A percentile compares a stretch with the other conserved stretches of the same genome.
Conservation (phyloP, 345 rosid genomes). For the Lenwebbia sp. region DNA sequence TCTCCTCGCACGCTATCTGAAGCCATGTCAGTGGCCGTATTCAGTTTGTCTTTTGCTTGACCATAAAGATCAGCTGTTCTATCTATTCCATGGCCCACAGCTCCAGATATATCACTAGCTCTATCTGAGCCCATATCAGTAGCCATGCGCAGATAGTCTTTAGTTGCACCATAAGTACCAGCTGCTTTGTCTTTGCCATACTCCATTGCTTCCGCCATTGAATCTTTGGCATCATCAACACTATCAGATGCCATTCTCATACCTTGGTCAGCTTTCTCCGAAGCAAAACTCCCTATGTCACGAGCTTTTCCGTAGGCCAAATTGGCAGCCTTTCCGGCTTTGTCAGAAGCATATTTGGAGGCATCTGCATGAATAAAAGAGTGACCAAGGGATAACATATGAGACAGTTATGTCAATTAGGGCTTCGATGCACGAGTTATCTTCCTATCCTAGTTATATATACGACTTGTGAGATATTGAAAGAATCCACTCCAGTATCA, state of each 20-base stretch:
- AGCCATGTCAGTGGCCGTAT: background rate
- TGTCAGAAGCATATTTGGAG: slow-evolving; percentile 16
- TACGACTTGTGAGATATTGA: background rate
- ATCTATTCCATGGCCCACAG: background rate
- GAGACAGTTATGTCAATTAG: background rate
- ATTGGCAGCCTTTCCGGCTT: slow-evolving; percentile 13
- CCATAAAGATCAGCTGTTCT: background rate
- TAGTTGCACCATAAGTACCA: background rate
- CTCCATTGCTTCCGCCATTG: slow-evolving; percentile 3
- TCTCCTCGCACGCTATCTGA: background rate
- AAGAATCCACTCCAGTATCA: background rate
- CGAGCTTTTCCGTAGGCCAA: slow-evolving; percentile 6
- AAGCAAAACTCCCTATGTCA: slow-evolving; percentile 6
- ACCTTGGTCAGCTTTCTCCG: background rate
- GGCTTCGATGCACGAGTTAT: background rate
- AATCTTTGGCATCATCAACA: slow-evolving; percentile 13
- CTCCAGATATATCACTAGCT: background rate
- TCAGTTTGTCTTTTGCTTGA: background rate
- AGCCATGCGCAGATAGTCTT: background rate
- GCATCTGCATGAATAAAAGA: slow-evolving; percentile 3
- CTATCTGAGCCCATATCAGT: background rate
- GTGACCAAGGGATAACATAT: background rate
- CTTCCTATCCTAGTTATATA: background rate
- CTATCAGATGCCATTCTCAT: slow-evolving; percentile 5
- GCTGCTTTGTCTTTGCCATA: slow-evolving; percentile 14